Evolutionary conservation across 176 grass and related monocot genomes (phyloP).

Genomic region (Oropetium thomaeum): DNA sequence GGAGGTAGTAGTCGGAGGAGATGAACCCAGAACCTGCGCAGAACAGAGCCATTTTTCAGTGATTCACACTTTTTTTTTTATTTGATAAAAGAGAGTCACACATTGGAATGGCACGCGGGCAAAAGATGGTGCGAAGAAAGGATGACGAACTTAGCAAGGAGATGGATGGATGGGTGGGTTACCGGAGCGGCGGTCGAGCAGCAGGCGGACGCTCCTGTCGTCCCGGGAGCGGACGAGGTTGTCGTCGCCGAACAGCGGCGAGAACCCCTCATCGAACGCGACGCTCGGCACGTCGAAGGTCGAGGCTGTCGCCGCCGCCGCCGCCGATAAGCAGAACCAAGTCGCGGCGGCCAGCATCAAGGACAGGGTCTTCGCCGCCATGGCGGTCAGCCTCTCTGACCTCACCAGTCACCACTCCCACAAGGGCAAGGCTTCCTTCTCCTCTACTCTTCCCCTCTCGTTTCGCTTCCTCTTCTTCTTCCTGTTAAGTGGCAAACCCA

Average conservation of each 20-base stretch:
- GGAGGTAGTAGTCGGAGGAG: constrained; percentile 71
- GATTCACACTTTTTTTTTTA: no score
- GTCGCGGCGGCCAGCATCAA: constrained; percentile 15
- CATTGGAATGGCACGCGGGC: background rate
- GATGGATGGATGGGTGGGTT: background rate
- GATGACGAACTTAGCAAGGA: background rate
- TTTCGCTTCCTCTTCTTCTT: no score
- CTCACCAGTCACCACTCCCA: no score
- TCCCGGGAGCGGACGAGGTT: constrained; percentile 55
- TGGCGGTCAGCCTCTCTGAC: no score
- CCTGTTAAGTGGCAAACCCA: background rate
- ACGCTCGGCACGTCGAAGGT: constrained; percentile 55
- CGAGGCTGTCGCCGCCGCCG: background rate
- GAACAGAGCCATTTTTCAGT: background rate
- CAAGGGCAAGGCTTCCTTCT: no score
- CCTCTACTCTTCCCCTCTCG: background rate
- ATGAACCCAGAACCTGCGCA: constrained; percentile 71
- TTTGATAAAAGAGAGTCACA: no score
- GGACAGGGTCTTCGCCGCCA: constrained; percentile 24
- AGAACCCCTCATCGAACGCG: constrained; percentile 68
- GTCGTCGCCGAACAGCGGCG: constrained; percentile 68
- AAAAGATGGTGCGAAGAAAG: background rate
- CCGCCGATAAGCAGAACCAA: constrained; percentile 19
- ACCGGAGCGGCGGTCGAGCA: constrained; percentile 79
- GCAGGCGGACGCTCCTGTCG: constrained; percentile 49